Evolutionary conservation across 257 asterid species (phyloP), one percentile per base, ranked within the genome.

Genomic region (Solanum medicagineum): DNA sequence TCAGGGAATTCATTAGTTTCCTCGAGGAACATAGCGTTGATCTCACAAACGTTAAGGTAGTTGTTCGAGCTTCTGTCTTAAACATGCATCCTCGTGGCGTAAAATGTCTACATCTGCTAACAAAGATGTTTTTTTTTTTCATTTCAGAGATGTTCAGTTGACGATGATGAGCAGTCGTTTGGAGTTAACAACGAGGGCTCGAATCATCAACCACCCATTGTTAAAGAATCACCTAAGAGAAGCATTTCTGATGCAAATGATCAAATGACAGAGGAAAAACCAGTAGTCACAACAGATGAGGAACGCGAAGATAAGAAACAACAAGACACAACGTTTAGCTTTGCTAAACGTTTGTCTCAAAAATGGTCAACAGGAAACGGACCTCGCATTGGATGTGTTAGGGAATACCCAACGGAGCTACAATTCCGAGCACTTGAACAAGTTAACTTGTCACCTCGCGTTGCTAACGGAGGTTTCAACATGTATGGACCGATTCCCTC

Each of bases 311-410:
- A 71, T 45, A 87, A 87, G 45, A 89, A 89, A 86, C 90, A 82
- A 10, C 56, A 82, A 60, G 84, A 65, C 70, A 42, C 47, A 1
- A 82, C 55, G 4, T 92, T 84, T 84, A 90, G 80, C 89, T 80
- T 92, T 86, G 92, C 94, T 19, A 89, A 93, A 47, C 98, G 92
- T 20, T 90, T 93, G 92, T 92, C 99, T 10, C 83, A 90, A 89
- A 96, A 93, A 85, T 96, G 99, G 99, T 93, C 95, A 89, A 93
- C 95, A 3, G 98, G 98, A 53, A 84, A 90, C 0, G 98, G 99
- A 54, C 98, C 99, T 0, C 92, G 99, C 15, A 96, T 96, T 26
- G 95, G 98, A 19, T 96, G 99, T 47, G 99, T 96, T 26, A 83
- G 97, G 85, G 99, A 96, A 57, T 95, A 95, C 90, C 97, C 99